Conservation (phyloP, 805 yeast genomes). For the Barnettozyma populi region DNA sequence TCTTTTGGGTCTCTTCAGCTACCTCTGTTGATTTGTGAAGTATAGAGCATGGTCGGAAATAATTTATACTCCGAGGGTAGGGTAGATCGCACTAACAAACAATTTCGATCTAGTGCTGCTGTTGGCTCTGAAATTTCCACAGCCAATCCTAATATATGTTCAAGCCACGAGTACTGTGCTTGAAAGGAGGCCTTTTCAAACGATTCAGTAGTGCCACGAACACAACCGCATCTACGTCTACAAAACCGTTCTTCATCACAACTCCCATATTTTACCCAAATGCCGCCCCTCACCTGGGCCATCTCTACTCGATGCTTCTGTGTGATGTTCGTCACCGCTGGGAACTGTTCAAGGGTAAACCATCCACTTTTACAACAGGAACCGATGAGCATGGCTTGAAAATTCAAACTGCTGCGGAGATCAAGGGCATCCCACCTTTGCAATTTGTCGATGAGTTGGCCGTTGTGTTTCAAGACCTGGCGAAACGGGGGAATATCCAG, state of each 20-base stretch:
- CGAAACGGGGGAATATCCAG: slow-evolving; percentile 48
- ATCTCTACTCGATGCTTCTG: slow-evolving; percentile 78
- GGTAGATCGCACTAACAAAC: no score
- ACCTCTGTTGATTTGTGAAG: no score
- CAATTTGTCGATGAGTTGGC: slow-evolving; percentile 69
- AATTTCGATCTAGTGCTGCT: no score
- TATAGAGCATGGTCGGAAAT: no score
- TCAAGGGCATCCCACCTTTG: slow-evolving; percentile 49
- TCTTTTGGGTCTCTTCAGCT: no score
- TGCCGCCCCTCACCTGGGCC: slow-evolving; percentile 94
- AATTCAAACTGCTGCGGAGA: slow-evolving; percentile 79
- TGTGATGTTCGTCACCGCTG: slow-evolving; percentile 78
- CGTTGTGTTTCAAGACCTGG: slow-evolving; percentile 57
- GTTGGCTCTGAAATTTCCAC: no score
- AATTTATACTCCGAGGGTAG: no score
- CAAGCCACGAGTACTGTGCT: not conserved
- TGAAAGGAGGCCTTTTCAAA: not conserved
- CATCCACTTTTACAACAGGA: slow-evolving; percentile 71
- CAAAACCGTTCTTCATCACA: slow-evolving; percentile 46
- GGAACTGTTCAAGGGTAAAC: slow-evolving; percentile 42
- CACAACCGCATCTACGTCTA: not conserved
- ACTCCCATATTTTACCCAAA: slow-evolving; percentile 96
- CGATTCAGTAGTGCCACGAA: not conserved
- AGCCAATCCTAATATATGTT: not conserved
- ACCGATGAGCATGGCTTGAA: slow-evolving; percentile 97